Evolutionary conservation across 2,329 filamentous ascomycete species (phyloP).

Genomic region (Ophiostoma triangulosporum): DNA sequence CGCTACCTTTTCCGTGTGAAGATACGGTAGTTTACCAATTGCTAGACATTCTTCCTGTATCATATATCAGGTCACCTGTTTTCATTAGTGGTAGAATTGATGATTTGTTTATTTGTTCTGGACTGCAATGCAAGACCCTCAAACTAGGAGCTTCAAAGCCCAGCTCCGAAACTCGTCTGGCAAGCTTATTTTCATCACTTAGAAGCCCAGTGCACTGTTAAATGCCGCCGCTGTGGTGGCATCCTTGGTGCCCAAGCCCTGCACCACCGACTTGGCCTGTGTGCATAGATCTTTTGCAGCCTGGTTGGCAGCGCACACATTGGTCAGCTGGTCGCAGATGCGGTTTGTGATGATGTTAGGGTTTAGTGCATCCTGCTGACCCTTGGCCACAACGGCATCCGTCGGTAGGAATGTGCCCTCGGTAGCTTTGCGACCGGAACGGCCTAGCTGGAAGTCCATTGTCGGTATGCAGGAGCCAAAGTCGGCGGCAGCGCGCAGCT

Average conservation of each 20-base stretch:
- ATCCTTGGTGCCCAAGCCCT: conserved; percentile 22
- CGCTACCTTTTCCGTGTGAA: conserved; percentile 55
- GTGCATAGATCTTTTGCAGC: conserved; percentile 42
- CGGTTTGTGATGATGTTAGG: conserved; percentile 62
- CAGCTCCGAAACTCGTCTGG: too few species aligned
- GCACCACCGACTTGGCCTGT: conserved; percentile 32
- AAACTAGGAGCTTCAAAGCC: too few species aligned
- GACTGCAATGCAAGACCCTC: too few species aligned
- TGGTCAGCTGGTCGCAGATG: conserved; percentile 55
- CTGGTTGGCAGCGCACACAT: conserved; percentile 49
- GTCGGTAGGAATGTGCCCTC: conserved; percentile 57
- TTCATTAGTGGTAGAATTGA: too few species aligned
- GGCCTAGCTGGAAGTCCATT: conserved; percentile 46
- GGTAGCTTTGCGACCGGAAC: conserved; percentile 37
- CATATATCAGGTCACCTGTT: too few species aligned
- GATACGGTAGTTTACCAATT: not conserved
- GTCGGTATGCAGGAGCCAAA: conserved; percentile 42
- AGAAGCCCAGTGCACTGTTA: conserved; percentile 27
- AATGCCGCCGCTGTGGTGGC: conserved; percentile 25
- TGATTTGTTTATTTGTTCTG: too few species aligned
- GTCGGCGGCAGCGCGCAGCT: conserved; percentile 26
- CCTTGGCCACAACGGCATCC: conserved; percentile 45
- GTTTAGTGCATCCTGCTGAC: conserved; percentile 55
- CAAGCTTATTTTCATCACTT: not conserved
- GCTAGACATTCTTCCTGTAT: not conserved